These are phyloP conservation scores for Chaetomidium leptoderma DNA, from an alignment of 495 filamentous ascomycete species.

Conservation along the genomic window DNA sequence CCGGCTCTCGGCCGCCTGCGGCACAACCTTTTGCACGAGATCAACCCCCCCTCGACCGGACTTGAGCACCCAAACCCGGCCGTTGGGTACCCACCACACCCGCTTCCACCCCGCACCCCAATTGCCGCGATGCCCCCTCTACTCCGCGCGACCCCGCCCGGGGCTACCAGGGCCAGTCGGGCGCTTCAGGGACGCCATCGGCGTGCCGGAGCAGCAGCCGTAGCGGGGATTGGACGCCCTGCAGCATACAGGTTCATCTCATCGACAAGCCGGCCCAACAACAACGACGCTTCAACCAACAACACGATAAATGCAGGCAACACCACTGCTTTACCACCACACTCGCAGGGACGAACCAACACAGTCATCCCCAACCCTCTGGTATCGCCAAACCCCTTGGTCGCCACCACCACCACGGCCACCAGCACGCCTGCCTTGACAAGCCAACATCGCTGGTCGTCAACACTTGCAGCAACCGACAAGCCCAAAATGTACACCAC, in stretches of 20 bases:
- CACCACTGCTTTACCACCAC: background rate
- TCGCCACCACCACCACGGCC: background rate
- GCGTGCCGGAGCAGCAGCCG: conserved; percentile 3
- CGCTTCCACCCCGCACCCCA: conserved; percentile 9
- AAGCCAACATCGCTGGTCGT: conserved; percentile 7
- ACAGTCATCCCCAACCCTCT: background rate
- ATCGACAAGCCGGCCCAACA: background rate
- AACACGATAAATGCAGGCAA: conserved; percentile 1
- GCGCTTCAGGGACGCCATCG: conserved; percentile 1
- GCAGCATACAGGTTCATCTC: conserved; percentile 7
- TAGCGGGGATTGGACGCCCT: background rate
- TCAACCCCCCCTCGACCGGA: background rate
- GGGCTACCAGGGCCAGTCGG: conserved; percentile 2
- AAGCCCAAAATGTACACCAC: conserved; percentile 44
- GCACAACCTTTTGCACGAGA: background rate
- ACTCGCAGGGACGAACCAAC: background rate
- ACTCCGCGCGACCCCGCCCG: conserved; percentile 19
- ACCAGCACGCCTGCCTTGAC: background rate
- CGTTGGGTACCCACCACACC: background rate
- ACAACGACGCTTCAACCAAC: background rate
- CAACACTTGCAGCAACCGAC: background rate
- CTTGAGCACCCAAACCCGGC: background rate
- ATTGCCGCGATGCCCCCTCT: conserved; percentile 20
- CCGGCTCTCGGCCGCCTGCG: conserved; percentile 1
- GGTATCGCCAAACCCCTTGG: background rate